A percentile compares a stretch with the other conserved stretches of the same genome.
These are phyloP conservation scores for Fremontodendron californicum DNA, from an alignment of 345 rosid species.

Conservation along the genomic window DNA sequence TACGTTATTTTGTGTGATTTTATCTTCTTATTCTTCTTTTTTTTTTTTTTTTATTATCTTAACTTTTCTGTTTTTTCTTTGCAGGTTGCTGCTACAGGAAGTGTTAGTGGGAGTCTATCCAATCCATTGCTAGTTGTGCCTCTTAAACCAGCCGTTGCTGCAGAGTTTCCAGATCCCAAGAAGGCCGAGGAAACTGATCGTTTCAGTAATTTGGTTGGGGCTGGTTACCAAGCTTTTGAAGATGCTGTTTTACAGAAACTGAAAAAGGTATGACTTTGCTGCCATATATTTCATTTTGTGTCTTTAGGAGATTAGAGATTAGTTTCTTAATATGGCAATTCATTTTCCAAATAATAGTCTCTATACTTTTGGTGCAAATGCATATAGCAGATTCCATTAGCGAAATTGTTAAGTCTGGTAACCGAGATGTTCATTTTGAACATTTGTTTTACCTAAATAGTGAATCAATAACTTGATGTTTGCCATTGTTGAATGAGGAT, in stretches of 20 bases:
- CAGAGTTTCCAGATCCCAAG: slow-evolving; percentile 34
- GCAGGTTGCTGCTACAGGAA: slow-evolving; percentile 69
- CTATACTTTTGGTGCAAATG: background rate
- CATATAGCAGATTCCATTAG: background rate
- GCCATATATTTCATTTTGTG: background rate
- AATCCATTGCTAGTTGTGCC: slow-evolving; percentile 81
- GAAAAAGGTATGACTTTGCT: slow-evolving; percentile 16
- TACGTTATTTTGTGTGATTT: background rate
- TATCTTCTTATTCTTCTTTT: no score
- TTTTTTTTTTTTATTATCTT: slow-evolving; percentile 2
- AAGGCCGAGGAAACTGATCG: slow-evolving; percentile 43
- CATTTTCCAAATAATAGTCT: background rate
- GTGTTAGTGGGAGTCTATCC: slow-evolving; percentile 53
- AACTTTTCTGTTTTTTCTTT: background rate
- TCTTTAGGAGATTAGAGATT: background rate
- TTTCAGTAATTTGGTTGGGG: slow-evolving; percentile 55
- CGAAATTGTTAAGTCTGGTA: background rate
- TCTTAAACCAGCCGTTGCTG: slow-evolving; percentile 44
- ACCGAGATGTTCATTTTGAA: background rate
- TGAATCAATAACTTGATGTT: background rate
- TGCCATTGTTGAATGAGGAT: background rate
- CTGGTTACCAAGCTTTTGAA: slow-evolving; percentile 73
- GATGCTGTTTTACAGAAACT: slow-evolving; percentile 64
- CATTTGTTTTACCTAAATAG: no score
- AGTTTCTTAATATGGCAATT: background rate